Evolutionary conservation across 2,329 filamentous ascomycete species (phyloP).

Genomic region (Nothopassalora personata): DNA sequence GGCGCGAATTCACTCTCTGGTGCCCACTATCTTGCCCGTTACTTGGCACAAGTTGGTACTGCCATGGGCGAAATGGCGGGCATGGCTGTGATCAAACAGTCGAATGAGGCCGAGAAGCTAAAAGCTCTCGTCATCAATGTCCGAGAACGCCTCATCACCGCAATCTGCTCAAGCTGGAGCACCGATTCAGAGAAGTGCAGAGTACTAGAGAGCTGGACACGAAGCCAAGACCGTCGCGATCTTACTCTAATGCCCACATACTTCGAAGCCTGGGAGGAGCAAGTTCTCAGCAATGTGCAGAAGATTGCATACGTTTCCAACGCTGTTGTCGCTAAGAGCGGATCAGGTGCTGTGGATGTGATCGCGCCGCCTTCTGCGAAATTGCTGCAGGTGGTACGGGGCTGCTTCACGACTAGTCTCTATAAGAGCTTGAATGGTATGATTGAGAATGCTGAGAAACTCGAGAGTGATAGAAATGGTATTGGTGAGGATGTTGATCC

Average conservation of each 20-base stretch:
- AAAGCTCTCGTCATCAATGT: conserved; percentile 69
- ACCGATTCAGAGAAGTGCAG: conserved; percentile 90
- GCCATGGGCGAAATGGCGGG: conserved; percentile 81
- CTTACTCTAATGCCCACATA: conserved; percentile 85
- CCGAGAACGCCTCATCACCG: conserved; percentile 78
- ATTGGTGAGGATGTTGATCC: conserved; percentile 48
- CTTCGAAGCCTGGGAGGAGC: conserved; percentile 79
- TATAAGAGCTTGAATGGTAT: conserved; percentile 93
- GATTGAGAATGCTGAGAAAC: conserved; percentile 88
- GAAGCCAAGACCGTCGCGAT: conserved; percentile 73
- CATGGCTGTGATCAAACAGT: conserved; percentile 60
- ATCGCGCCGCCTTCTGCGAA: conserved; percentile 81
- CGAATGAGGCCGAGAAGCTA: conserved; percentile 56
- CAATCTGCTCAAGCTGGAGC: conserved; percentile 86
- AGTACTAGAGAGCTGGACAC: conserved; percentile 87
- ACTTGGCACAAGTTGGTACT: conserved; percentile 76
- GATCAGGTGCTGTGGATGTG: conserved; percentile 68
- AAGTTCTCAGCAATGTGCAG: conserved; percentile 79
- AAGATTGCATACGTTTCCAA: conserved; percentile 93
- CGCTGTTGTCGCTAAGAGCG: conserved; percentile 55
- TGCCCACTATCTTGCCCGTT: conserved; percentile 81
- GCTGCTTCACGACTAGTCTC: conserved; percentile 86
- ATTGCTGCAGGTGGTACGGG: conserved; percentile 81
- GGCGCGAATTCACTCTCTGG: conserved; percentile 86
- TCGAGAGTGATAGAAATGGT: conserved; percentile 54